A percentile compares a stretch with the other conserved stretches of the same genome.
These are phyloP conservation scores for Phytophthora pseudosyringae DNA, from an alignment of 352 stramenopile genomes.

Conservation along the genomic window DNA sequence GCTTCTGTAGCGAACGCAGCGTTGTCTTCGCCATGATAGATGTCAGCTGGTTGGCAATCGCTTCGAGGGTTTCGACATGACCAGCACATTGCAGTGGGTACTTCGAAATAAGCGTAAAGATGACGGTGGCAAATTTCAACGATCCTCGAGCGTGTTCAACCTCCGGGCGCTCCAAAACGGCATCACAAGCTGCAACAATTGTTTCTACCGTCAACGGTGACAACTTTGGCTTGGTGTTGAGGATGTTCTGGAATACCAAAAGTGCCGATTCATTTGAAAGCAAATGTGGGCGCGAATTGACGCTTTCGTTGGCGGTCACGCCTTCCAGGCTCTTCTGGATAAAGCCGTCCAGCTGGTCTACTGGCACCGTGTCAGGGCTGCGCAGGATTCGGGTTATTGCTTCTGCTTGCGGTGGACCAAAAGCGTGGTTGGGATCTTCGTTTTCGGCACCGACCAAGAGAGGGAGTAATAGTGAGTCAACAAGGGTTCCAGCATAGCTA, in stretches of 20 bases:
- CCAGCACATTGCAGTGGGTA: conserved; percentile 54
- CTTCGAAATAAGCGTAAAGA: conserved; percentile 73
- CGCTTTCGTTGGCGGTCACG: not conserved
- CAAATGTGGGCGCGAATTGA: conserved; percentile 34
- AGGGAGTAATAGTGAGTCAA: conserved; percentile 64
- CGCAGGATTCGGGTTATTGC: conserved; percentile 72
- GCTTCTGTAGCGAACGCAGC: conserved; percentile 68
- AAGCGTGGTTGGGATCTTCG: conserved; percentile 5
- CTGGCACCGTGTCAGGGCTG: conserved; percentile 46
- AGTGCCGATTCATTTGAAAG: conserved; percentile 71
- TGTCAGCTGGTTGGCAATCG: conserved; percentile 48
- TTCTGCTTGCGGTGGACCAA: conserved; percentile 67
- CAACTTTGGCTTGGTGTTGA: conserved; percentile 67
- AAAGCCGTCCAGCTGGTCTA: conserved; percentile 59
- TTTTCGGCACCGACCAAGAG: conserved; percentile 39
- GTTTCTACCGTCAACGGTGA: conserved; percentile 50
- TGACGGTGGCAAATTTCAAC: conserved; percentile 68
- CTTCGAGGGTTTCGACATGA: conserved; percentile 55
- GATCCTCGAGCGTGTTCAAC: conserved; percentile 42
- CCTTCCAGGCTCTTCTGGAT: conserved; percentile 40
- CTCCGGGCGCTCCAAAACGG: conserved; percentile 44
- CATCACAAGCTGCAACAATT: conserved; percentile 53
- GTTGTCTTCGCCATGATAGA: conserved; percentile 75
- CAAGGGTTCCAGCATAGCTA: conserved; percentile 46
- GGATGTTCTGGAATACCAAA: conserved; percentile 76